A percentile compares a stretch with the other conserved stretches of the same genome.
Evolutionary conservation across 768 basidiomycete species (phyloP).

Genomic region (Termitomyces sp.): DNA sequence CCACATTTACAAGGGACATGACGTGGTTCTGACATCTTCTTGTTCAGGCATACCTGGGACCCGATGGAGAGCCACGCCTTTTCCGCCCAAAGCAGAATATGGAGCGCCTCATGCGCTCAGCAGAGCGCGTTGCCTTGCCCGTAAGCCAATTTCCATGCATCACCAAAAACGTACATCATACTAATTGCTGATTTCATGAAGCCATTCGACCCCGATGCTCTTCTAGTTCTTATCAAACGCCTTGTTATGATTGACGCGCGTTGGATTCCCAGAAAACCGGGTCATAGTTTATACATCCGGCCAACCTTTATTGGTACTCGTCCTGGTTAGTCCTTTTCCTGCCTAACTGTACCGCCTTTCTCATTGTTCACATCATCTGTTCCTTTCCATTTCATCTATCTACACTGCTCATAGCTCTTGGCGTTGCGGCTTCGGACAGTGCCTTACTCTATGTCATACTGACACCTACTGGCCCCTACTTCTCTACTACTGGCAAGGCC

Average conservation of each 20-base stretch:
- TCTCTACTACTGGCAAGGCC: slow-evolving; percentile 47
- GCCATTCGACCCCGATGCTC: slow-evolving; percentile 67
- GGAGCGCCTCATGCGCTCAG: slow-evolving; percentile 69
- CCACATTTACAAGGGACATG: neutral
- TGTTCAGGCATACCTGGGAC: slow-evolving; percentile 60
- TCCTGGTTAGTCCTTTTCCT: slow-evolving; percentile 19
- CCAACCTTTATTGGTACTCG: slow-evolving; percentile 67
- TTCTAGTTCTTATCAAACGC: slow-evolving; percentile 69
- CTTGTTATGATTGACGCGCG: slow-evolving; percentile 68
- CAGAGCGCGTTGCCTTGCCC: slow-evolving; percentile 68
- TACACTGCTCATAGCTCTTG: slow-evolving; percentile 30
- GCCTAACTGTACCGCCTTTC: slow-evolving; percentile 35
- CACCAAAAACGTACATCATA: neutral
- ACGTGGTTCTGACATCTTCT: neutral
- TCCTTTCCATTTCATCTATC: slow-evolving; percentile 21
- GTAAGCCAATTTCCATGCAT: slow-evolving; percentile 28
- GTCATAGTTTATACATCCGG: slow-evolving; percentile 84
- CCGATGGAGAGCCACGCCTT: slow-evolving; percentile 67
- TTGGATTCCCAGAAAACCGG: slow-evolving; percentile 76
- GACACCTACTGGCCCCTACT: slow-evolving; percentile 74
- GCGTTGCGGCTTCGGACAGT: slow-evolving; percentile 65
- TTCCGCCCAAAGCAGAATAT: slow-evolving; percentile 87
- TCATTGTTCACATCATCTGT: slow-evolving; percentile 31
- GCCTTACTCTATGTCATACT: slow-evolving; percentile 75
- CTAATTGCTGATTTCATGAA: slow-evolving; percentile 18